Evolutionary conservation across 352 stramenopile genomes (phyloP).

Genomic region (Pythium monospermum): DNA sequence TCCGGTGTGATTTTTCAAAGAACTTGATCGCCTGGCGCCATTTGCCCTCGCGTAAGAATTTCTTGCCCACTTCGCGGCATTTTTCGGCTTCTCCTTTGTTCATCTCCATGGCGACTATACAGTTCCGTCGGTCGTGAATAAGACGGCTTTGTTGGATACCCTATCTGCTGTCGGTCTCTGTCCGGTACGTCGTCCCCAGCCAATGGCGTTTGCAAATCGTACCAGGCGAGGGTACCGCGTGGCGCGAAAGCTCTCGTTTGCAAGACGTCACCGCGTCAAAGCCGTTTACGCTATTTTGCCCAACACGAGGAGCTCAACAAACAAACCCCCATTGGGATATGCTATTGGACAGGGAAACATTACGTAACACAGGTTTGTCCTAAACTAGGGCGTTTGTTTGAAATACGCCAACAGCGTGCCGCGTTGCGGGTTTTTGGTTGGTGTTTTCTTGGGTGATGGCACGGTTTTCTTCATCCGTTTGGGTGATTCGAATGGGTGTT

Average conservation of each 20-base stretch:
- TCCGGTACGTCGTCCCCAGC: too few relatives aligned
- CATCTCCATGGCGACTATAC: conserved; percentile 74
- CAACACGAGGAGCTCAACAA: conserved; percentile 7
- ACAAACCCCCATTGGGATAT: conserved; percentile 2
- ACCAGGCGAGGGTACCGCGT: too few relatives aligned
- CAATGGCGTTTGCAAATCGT: neutral
- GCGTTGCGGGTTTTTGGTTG: conserved; percentile 29
- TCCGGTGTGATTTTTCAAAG: conserved; percentile 89
- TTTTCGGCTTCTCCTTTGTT: conserved; percentile 91
- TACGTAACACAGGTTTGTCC: conserved; percentile 12
- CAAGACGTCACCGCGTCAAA: conserved; percentile 10
- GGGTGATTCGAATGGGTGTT: conserved; percentile 16
- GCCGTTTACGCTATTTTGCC: conserved; percentile 11
- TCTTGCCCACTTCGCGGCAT: conserved; percentile 88
- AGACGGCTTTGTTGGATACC: neutral
- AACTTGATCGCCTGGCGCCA: conserved; percentile 89
- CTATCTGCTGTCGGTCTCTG: neutral
- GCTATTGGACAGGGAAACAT: conserved; percentile 8
- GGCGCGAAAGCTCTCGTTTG: too few relatives aligned
- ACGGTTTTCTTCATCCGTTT: conserved; percentile 12
- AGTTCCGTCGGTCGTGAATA: neutral
- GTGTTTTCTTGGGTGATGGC: conserved; percentile 22
- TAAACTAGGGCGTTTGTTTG: conserved; percentile 35
- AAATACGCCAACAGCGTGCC: conserved; percentile 47
- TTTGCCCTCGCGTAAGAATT: conserved; percentile 78